Percentiles rank a stretch among this genome's conserved stretches.
Evolutionary conservation across 225 moss, liverwort and hornwort genomes (phyloP).

Genomic region (Rhytidiadelphus loreus): DNA sequence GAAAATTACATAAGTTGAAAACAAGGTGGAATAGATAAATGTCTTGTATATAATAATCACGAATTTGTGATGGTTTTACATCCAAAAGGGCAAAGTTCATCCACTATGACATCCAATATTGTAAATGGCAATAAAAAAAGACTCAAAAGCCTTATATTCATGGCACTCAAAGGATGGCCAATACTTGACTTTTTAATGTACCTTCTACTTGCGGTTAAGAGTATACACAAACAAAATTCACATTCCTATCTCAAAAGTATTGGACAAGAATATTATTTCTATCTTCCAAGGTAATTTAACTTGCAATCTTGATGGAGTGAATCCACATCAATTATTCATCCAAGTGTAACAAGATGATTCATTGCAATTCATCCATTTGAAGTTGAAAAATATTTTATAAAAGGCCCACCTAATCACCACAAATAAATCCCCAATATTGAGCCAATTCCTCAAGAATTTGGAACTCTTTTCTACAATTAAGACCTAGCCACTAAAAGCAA

Average conservation of each 20-base stretch:
- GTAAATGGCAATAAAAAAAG: background rate
- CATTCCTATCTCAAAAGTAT: background rate
- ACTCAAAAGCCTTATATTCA: background rate
- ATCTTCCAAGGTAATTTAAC: background rate
- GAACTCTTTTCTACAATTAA: background rate
- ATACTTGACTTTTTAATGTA: background rate
- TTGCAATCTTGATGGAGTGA: background rate
- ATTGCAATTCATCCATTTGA: background rate
- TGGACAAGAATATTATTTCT: background rate
- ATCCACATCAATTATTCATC: background rate
- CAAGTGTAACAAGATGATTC: background rate
- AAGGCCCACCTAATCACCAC: background rate
- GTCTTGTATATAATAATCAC: background rate
- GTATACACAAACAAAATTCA: background rate
- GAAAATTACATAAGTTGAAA: background rate
- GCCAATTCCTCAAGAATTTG: background rate
- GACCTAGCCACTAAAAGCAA: rapidly evolving
- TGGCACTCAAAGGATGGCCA: background rate
- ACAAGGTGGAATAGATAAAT: background rate
- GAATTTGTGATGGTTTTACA: background rate
- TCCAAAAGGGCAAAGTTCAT: background rate
- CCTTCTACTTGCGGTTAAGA: background rate
- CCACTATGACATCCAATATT: background rate
- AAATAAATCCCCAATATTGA: background rate
- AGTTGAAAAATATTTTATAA: background rate